Conservation (phyloP, 257 asterid species). For the Primulina eburnea region DNA sequence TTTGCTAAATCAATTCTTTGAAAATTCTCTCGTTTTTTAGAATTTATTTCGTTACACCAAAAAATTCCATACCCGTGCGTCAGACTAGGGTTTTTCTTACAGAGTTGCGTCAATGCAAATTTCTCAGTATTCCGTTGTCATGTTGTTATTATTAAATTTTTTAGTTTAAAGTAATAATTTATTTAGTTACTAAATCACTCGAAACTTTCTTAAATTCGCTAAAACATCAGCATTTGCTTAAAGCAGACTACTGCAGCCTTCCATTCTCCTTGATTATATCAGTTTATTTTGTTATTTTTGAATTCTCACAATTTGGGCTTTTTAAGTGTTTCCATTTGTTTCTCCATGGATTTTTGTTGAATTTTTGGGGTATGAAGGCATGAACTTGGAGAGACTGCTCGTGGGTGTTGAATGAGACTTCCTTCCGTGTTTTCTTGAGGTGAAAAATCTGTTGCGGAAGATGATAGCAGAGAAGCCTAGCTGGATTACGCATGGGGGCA, state of each 20-base stretch:
- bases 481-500: slow-evolving; percentile 84
- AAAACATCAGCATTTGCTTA: not conserved
- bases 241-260: not conserved
- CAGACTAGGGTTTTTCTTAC: not conserved
- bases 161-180: not conserved
- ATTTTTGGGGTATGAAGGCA: too few species aligned
- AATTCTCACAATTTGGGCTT: too few species aligned
- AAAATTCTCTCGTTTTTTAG: too few species aligned
- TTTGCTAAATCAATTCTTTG: not conserved
- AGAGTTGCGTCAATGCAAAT: not conserved
- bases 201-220: not conserved
- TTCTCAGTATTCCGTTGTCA: too few species aligned
- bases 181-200: not conserved
- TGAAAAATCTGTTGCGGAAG: slow-evolving; percentile 20
- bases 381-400: not conserved
- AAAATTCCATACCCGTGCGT: not conserved
- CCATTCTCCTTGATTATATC: not conserved
- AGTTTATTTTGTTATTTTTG: too few species aligned
- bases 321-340: too few species aligned
- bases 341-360: not conserved
- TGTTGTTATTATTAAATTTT: too few species aligned
- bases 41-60: too few species aligned
- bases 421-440: not conserved
- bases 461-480: slow-evolving; percentile 90
- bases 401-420: not conserved